phyloP scores from a whole-genome alignment of 2,329 filamentous ascomycete species.

The Colletotrichum eremochloae region DNA sequence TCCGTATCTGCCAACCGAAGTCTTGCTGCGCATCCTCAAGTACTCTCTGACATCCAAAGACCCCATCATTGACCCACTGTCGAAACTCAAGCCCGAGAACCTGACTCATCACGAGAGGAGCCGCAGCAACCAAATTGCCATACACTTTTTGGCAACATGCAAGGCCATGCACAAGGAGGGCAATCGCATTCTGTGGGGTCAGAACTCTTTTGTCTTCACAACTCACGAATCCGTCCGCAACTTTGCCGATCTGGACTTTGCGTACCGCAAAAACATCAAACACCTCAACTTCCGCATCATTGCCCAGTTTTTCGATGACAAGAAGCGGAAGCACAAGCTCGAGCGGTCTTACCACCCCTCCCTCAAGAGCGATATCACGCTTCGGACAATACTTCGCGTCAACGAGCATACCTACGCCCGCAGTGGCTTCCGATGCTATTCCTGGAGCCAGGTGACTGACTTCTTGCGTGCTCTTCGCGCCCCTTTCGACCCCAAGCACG shows the following conservation, averaged over 20 bases:
- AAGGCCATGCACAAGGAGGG: constrained; percentile 64
- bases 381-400: constrained; percentile 59
- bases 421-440: constrained; percentile 67
- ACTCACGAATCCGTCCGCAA: constrained; percentile 62
- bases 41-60: constrained; percentile 63
- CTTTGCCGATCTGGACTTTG: constrained; percentile 60
- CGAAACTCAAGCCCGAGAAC: constrained; percentile 57
- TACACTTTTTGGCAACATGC: constrained; percentile 66
- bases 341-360: constrained; percentile 58
- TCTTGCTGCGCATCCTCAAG: constrained; percentile 65
- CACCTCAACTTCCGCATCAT: constrained; percentile 66
- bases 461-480: constrained; percentile 65
- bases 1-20: constrained; percentile 65
- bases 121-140: constrained; percentile 63
- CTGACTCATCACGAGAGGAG: constrained; percentile 59
- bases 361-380: constrained; percentile 56
- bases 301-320: constrained; percentile 68
- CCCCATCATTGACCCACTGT: constrained; percentile 69
- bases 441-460: constrained; percentile 67
- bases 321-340: constrained; percentile 55
- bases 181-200: constrained; percentile 62
- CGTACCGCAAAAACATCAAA: constrained; percentile 59
- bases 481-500: constrained; percentile 60
- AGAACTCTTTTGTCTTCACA: constrained; percentile 68
- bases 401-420: constrained; percentile 61